Conservation (phyloP, 2,329 filamentous ascomycete species). For the Cercospora sesami region DNA sequence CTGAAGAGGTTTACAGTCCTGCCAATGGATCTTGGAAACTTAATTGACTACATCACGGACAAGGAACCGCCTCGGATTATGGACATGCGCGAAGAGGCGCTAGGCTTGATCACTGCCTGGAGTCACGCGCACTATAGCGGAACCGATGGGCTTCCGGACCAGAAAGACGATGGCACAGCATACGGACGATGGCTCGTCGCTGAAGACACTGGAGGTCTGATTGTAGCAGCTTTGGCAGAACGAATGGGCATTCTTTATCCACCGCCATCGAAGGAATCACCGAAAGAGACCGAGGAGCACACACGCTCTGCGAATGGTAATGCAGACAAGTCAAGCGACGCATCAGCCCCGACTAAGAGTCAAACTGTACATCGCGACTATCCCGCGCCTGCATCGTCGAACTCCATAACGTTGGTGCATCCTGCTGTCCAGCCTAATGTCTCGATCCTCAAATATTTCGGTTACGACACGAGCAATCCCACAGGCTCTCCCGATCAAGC, state of each 20-base stretch:
- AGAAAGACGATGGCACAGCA: conserved; percentile 31
- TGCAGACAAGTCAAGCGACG: conserved; percentile 4
- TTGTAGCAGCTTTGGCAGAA: conserved; percentile 83
- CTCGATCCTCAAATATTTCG: conserved; percentile 83
- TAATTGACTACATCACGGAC: conserved; percentile 76
- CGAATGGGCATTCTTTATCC: conserved; percentile 73
- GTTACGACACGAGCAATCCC: conserved; percentile 71
- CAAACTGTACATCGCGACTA: conserved; percentile 47
- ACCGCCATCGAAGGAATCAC: conserved; percentile 35
- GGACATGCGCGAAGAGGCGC: conserved; percentile 80
- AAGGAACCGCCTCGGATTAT: conserved; percentile 78
- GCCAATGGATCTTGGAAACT: conserved; percentile 74
- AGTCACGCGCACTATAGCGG: conserved; percentile 79
- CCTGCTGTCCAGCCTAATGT: conserved; percentile 84
- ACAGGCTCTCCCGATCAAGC: conserved; percentile 44
- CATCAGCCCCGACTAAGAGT: conserved; percentile 2
- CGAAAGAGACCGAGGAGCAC: conserved; percentile 17
- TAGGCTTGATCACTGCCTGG: conserved; percentile 83
- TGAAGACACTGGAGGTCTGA: conserved; percentile 80
- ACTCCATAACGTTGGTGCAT: conserved; percentile 79
- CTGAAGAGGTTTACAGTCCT: conserved; percentile 81
- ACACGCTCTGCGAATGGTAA: neutral
- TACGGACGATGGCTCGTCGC: conserved; percentile 75
- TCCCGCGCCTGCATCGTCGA: conserved; percentile 67
- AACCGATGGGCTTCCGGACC: conserved; percentile 29